Evolutionary conservation across 768 basidiomycete genomes (phyloP), one percentile per base, ranked within the genome.

Genomic region (Leccinum rimulosum): DNA sequence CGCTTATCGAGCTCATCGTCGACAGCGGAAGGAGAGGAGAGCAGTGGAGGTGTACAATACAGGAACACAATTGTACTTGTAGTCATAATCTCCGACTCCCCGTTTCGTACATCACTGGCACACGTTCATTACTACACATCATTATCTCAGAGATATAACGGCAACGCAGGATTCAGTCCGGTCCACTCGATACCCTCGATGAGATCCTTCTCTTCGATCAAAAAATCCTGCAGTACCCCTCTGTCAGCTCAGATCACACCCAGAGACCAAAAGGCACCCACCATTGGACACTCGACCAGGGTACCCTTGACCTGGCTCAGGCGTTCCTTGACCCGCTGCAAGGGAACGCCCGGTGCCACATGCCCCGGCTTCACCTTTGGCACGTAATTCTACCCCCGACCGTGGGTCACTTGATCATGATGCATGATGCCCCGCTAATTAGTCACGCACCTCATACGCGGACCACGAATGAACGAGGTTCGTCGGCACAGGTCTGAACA

Each of bases 401-500:
- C 22, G 28, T 63, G 9, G 66, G 63, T 40, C 59, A 51, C 56
- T 47, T 27, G 49, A 52, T 35, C 33, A 19, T 45, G 25, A 25
- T n/a, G n/a, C 6, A n/a, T 38, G 38, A 12, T 33, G 33, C 33
- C 33, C 22, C 19, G 3, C 28, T 15, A 3, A 63, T 50, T 54
- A 43, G n/a, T n/a, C n/a, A 69, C 67, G 56, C 54, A 89, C 90
- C 54, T 89, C 86, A 69, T 95, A 96, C 5, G 84, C 82, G 9
- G 81, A 75, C 93, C 91, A 95, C 57, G 80, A 80, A 61, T 86
- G 80, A 52, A 95, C 88, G 28, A 88, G 73, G 74, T 97, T 93
- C 12, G 86, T 88, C 4, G 94, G 93, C 15, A 93, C 84, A n/a
- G 90, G 87, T 43, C 86, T 81, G 80, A 96, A 97, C 31, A 95